A percentile compares a stretch with the other conserved stretches of the same genome.
phyloP scores from a whole-genome alignment of 768 basidiomycete species.

The Boletus coccyginus region DNA sequence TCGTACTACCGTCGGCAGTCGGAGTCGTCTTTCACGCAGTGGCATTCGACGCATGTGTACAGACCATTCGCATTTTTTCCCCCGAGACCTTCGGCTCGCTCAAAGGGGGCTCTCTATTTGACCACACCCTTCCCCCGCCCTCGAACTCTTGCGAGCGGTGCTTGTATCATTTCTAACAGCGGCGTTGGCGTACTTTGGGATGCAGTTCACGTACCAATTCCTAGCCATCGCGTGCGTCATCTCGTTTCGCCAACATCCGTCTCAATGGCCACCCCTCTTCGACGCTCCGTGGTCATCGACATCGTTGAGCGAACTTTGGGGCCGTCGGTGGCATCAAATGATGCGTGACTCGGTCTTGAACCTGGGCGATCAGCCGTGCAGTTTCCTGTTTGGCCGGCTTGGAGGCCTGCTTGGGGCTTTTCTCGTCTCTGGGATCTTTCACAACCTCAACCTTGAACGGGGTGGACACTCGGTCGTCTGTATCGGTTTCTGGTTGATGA shows the following conservation, averaged over 20 bases:
- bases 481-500: conserved; percentile 54
- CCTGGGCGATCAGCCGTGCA: conserved; percentile 45
- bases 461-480: conserved; percentile 43
- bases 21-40: conserved; percentile 6
- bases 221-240: too few relatives aligned
- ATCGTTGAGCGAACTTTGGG: background rate
- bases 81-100: conserved; percentile 37
- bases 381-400: conserved; percentile 42
- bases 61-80: conserved; percentile 27
- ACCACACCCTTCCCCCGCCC: conserved; percentile 32
- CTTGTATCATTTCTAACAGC: conserved; percentile 38
- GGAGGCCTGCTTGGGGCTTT: conserved; percentile 59
- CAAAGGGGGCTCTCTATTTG: conserved; percentile 37
- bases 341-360: conserved; percentile 55
- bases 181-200: too few relatives aligned
- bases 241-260: too few relatives aligned
- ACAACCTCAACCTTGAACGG: conserved; percentile 43
- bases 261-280: too few relatives aligned
- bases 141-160: conserved; percentile 37
- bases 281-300: too few relatives aligned
- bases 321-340: conserved; percentile 62
- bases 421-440: conserved; percentile 54
- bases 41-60: conserved; percentile 14
- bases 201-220: too few relatives aligned
- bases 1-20: conserved; percentile 7